Base-by-base conservation (phyloP, 73 alveolate species). In the Paramecium sonneborni region DNA sequence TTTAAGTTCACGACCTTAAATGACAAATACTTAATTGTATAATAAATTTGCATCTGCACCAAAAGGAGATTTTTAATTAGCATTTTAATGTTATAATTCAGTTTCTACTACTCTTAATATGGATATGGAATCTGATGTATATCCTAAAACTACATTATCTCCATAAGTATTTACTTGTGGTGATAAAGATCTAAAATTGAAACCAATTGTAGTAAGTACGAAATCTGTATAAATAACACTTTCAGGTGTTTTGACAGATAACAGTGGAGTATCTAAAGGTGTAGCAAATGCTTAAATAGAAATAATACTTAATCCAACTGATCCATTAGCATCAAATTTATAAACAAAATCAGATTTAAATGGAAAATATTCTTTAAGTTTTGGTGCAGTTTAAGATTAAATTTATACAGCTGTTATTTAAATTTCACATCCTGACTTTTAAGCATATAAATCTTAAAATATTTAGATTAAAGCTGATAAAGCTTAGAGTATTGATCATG, bases 51-150 rank as follows among this genome's bases (percentile, higher is more conserved):
- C 20, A n/a, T 10, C 69, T 15, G 72, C 90, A 10, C 72, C 90
- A 4, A 39, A 21, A 21, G 90, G 90, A 12, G 74, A 21, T 24
- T 79, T 79, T 37, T 43, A 28, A 24, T 30, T 79, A 8, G 76
- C 90, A 18, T 79, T 79, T 41, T 39, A 79, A 79, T 79, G 90
- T 20, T 79, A 79, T 79, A 38, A 79, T 38, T 30, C 39, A 10
- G 46, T 38, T 4, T 24, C 44, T 2, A 79, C 90, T 6, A 79
- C 69, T 41, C 14, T 79, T 20, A 39, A 43, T 3, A 43, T 79
- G 74, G 90, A 79, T 39, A 79, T 79, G 90, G 28, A 26, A 44
- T 38, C 74, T 44, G 90, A 39, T 43, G 69, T 43, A 2, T 79
- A 79, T 79, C 69, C 69, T n/a, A 43, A 43, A 79, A 24, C 69